phyloP scores from a whole-genome alignment of 768 basidiomycete genomes.

The Russula ochroleuca region DNA sequence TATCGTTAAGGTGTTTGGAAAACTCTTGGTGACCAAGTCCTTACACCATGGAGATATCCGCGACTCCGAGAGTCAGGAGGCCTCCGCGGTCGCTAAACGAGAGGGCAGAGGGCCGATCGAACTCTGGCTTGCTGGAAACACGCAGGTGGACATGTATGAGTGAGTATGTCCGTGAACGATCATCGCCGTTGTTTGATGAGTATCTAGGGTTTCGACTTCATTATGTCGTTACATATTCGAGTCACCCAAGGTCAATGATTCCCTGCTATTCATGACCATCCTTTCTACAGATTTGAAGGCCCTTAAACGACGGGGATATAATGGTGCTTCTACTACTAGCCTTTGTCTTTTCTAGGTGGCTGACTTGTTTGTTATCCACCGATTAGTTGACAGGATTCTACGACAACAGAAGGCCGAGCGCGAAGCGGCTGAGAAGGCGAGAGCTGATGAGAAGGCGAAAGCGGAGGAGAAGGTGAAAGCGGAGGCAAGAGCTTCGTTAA shows the following conservation, averaged over 20 bases:
- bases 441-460: slow-evolving; percentile 42
- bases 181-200: slow-evolving; percentile 1
- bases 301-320: slow-evolving; percentile 79
- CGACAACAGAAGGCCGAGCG: slow-evolving; percentile 73
- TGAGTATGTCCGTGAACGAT: slow-evolving; percentile 40
- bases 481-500: slow-evolving; percentile 31
- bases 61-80: slow-evolving; percentile 54
- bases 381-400: slow-evolving; percentile 81
- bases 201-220: slow-evolving; percentile 73
- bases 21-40: slow-evolving; percentile 57
- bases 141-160: slow-evolving; percentile 89
- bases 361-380: slow-evolving; percentile 27
- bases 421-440: slow-evolving; percentile 49
- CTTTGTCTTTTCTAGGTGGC: slow-evolving; percentile 17
- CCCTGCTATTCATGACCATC: slow-evolving; percentile 88
- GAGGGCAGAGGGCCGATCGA: slow-evolving; percentile 58
- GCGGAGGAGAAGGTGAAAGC: slow-evolving; percentile 48
- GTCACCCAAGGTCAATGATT: slow-evolving; percentile 77
- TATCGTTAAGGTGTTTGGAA: slow-evolving; percentile 62
- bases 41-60: slow-evolving; percentile 50
- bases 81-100: slow-evolving; percentile 65
- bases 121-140: slow-evolving; percentile 70
- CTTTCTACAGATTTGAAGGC: slow-evolving; percentile 85
- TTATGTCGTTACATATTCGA: slow-evolving; percentile 78
- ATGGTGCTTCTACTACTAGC: slow-evolving; percentile 45